Evolutionary conservation across 345 rosid species (phyloP), one percentile per base, ranked within the genome.

Genomic region (Salix dunnii): DNA sequence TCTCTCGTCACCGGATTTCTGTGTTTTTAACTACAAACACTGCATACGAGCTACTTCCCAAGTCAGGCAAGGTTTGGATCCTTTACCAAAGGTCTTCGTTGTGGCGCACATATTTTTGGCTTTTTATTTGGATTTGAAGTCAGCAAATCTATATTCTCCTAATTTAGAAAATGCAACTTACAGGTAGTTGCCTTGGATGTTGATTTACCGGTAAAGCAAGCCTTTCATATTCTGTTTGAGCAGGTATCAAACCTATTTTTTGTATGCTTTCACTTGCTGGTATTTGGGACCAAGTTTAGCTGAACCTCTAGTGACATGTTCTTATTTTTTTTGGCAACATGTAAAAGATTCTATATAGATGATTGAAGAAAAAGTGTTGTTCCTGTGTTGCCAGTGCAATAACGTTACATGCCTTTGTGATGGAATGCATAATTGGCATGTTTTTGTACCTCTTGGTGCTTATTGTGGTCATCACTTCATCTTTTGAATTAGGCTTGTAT

Each of bases 31-130:
- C 91, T 64, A 74, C 87, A 16, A 94, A 91, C 67, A 93, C 91
- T 68, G 96, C 94, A 67, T 93, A 93, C 49, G 99, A 96, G 87
- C 88, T 96, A 78, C 93, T 96, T 83, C 99, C 99, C 12, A 93
- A 91, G 87, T 96, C 98, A 31, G 94, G 97, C 89, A 96, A 96
- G 99, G 99, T 96, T 80, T 87, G 97, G 77, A 76, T 83, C 62
- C 77, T 71, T 84, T 65, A 73, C 84, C 79, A 63, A 67, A 11
- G 6, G 33, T 66, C 73, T 71, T 72, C 38, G 42, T 42, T 33
- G 62, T 30, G 25, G 77, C 55, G 38, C 28, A n/a, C 10, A 31
- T 30, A 25, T 72, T 53, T 53, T 38, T 35, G 6, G 33, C 18
- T 17, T 62, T 36, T 70, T 68, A 18, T 62, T 71, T 48, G 67